Evolutionary conservation across 179 eudicot genomes (phyloP).

Genomic region (Spinacia oleracea): DNA sequence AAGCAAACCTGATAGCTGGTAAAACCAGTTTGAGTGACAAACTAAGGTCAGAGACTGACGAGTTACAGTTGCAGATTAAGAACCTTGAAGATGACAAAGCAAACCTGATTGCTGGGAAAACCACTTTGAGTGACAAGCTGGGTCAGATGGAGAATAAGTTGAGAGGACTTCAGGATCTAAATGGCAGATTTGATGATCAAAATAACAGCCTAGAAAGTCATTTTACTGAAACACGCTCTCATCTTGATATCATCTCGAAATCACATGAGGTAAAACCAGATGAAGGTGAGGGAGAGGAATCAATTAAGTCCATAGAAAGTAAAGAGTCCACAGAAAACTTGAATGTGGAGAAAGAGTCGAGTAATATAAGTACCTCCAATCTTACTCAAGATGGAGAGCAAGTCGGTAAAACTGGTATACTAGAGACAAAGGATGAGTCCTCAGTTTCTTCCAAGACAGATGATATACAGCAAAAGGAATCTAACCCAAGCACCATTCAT

Average conservation of each 20-base stretch:
- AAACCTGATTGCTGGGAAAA: slow-evolving; percentile 42
- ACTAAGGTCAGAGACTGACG: slow-evolving; percentile 58
- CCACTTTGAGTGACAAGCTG: slow-evolving; percentile 43
- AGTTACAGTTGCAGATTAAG: slow-evolving; percentile 59
- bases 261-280: slow-evolving; percentile 49
- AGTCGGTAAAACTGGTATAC: slow-evolving; percentile 4
- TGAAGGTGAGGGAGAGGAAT: slow-evolving; percentile 48
- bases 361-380: slow-evolving; percentile 8
- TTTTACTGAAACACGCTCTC: slow-evolving; percentile 49
- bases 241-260: slow-evolving; percentile 50
- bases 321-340: slow-evolving; percentile 4
- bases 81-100: slow-evolving; percentile 74
- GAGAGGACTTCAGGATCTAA: slow-evolving; percentile 50
- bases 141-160: slow-evolving; percentile 60
- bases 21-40: slow-evolving; percentile 47
- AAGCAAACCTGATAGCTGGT: slow-evolving; percentile 51
- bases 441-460: background rate
- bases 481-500: slow-evolving; percentile 14
- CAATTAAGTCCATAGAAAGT: slow-evolving; percentile 24
- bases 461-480: slow-evolving; percentile 6
- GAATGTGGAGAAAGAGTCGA: slow-evolving; percentile 12
- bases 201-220: slow-evolving; percentile 42
- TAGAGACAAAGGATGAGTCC: slow-evolving; percentile 14
- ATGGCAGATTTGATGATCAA: slow-evolving; percentile 42
- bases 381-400: slow-evolving; percentile 17